Conservation (phyloP, 2,329 filamentous ascomycete species). For the Alternaria consortialis region DNA sequence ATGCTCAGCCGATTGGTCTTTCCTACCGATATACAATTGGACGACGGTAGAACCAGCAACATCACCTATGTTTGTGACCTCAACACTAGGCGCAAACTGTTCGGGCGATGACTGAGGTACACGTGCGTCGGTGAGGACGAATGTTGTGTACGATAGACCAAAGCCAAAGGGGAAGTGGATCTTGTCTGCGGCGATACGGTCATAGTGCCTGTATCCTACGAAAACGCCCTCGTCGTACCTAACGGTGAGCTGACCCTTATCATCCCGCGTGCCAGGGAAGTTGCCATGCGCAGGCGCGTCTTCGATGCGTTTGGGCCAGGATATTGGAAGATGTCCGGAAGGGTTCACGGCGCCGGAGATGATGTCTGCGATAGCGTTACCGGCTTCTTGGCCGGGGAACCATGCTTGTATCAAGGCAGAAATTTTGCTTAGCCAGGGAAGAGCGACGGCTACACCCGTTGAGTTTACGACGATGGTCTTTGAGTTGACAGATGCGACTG, state of each 20-base stretch:
- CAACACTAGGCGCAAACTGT: slow-evolving; percentile 45
- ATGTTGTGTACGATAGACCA: slow-evolving; percentile 51
- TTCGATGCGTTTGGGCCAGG: slow-evolving; percentile 50
- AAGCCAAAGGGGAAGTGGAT: slow-evolving; percentile 52
- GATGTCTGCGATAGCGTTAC: slow-evolving; percentile 54
- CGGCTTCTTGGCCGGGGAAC: slow-evolving; percentile 55
- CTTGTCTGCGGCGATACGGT: slow-evolving; percentile 68
- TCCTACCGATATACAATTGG: slow-evolving; percentile 68
- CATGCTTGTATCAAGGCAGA: slow-evolving; percentile 53
- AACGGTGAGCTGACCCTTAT: slow-evolving; percentile 67
- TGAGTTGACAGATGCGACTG: slow-evolving; percentile 71
- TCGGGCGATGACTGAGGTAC: slow-evolving; percentile 68
- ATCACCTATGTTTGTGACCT: slow-evolving; percentile 62
- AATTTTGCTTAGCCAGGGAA: slow-evolving; percentile 70
- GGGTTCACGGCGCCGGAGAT: slow-evolving; percentile 53
- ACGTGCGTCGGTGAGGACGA: slow-evolving; percentile 59
- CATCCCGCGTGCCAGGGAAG: slow-evolving; percentile 53
- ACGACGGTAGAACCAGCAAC: slow-evolving; percentile 60
- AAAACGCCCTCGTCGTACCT: slow-evolving; percentile 63
- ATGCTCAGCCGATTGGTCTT: slow-evolving; percentile 46
- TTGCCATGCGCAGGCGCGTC: slow-evolving; percentile 49
- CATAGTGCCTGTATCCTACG: slow-evolving; percentile 66
- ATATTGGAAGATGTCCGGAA: slow-evolving; percentile 51
- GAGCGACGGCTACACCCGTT: slow-evolving; percentile 76
- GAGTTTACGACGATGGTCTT: slow-evolving; percentile 79